A percentile compares a stretch with the other conserved stretches of the same genome.
Evolutionary conservation across 1,284 basidiomycete species (phyloP).

Genomic region (Retiboletus fuscus): DNA sequence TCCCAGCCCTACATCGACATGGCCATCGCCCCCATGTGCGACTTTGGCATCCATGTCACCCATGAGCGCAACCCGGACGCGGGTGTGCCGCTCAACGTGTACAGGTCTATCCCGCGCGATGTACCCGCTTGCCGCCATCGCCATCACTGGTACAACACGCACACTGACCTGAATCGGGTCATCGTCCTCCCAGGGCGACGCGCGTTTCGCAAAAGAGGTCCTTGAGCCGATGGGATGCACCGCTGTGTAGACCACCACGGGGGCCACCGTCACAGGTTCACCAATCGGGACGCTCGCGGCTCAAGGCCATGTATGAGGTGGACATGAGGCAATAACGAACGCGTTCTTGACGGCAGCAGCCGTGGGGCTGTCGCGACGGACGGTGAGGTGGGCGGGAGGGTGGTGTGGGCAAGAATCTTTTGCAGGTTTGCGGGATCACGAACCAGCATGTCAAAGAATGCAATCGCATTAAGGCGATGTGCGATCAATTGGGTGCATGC

Average conservation of each 20-base stretch:
- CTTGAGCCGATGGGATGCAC: conserved; percentile 95
- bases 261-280: conserved; percentile 95
- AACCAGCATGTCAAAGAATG: conserved; percentile 99
- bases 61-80: conserved; percentile 74
- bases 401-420: conserved; percentile 57
- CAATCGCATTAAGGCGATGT: conserved; percentile 96
- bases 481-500: conserved; percentile 88
- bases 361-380: conserved; percentile 86
- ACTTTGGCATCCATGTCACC: conserved; percentile 88
- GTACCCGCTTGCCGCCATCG: conserved; percentile 96
- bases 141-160: conserved; percentile 94
- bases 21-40: conserved; percentile 98
- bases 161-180: conserved; percentile 94
- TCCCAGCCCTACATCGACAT: conserved; percentile 99
- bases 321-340: conserved; percentile 99
- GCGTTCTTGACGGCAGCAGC: conserved; percentile 97
- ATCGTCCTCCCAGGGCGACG: conserved; percentile 94
- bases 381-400: conserved; percentile 49
- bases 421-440: conserved; percentile 94
- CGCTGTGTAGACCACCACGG: conserved; percentile 88
- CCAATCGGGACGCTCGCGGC: conserved; percentile 78
- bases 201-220: conserved; percentile 93
- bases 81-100: conserved; percentile 80
- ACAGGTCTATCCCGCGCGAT: conserved; percentile 95
- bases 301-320: conserved; percentile 73